A percentile compares a stretch with the other conserved stretches of the same genome.
Evolutionary conservation across 176 grass and related monocot genomes (phyloP).

Genomic region (Ensete ventricosum): DNA sequence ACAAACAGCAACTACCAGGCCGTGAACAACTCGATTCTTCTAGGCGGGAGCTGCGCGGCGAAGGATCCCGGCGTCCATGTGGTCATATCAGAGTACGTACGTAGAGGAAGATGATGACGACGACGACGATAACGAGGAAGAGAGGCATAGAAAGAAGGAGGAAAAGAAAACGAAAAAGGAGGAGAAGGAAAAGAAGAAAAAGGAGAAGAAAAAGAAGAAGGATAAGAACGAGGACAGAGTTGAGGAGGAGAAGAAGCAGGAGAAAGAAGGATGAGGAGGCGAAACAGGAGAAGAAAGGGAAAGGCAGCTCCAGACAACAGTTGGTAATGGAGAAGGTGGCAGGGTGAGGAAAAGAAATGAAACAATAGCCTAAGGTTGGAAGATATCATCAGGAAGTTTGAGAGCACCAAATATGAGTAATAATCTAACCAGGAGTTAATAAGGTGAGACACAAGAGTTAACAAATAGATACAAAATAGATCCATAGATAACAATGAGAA

Average conservation of each 20-base stretch:
- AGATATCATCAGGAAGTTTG: too few species aligned
- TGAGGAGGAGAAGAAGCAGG: neutral
- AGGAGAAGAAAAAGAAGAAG: conserved; percentile 9
- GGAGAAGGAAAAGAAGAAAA: neutral
- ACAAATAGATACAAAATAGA: too few species aligned
- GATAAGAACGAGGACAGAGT: neutral
- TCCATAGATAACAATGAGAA: too few species aligned
- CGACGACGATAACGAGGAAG: conserved; percentile 20
- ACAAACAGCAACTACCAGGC: conserved; percentile 97
- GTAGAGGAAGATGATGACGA: conserved; percentile 22
- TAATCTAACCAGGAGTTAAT: too few species aligned
- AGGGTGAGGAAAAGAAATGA: too few species aligned
- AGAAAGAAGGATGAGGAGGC: neutral
- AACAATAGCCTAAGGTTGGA: too few species aligned
- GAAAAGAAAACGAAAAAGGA: conserved; percentile 5
- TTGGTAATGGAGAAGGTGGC: neutral
- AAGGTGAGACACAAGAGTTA: too few species aligned
- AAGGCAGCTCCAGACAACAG: neutral
- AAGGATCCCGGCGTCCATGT: conserved; percentile 71
- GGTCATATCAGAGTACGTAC: conserved; percentile 37
- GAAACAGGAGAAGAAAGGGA: neutral
- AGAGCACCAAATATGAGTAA: too few species aligned
- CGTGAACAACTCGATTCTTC: conserved; percentile 84
- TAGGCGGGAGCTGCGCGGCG: conserved; percentile 52
- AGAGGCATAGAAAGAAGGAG: conserved; percentile 21